Evolutionary conservation across 768 basidiomycete species (phyloP).

Genomic region (Porphyrellus cyaneotinctus): DNA sequence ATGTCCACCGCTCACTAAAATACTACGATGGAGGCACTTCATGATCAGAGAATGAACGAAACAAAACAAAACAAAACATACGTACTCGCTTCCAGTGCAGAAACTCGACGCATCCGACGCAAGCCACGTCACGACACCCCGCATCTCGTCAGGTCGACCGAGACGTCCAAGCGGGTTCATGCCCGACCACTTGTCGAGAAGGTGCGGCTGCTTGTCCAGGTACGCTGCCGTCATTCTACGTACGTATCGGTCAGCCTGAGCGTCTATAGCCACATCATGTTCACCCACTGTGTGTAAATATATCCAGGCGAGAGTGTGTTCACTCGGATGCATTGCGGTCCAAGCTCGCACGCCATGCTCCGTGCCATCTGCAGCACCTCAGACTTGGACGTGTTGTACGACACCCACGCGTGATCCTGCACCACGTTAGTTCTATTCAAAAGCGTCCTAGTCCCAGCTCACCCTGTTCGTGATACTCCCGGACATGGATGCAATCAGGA

Average conservation of each 20-base stretch:
- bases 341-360: conserved; percentile 80
- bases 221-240: conserved; percentile 71
- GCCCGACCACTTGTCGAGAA: conserved; percentile 62
- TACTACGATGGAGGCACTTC: conserved; percentile 15
- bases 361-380: conserved; percentile 78
- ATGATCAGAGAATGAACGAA: not conserved
- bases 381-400: conserved; percentile 75
- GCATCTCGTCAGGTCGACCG: conserved; percentile 66
- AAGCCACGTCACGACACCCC: conserved; percentile 69
- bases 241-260: not conserved
- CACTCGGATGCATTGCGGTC: conserved; percentile 59
- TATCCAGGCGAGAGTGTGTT: conserved; percentile 75
- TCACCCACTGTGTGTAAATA: conserved; percentile 62
- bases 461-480: conserved; percentile 72
- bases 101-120: conserved; percentile 73
- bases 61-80: conserved; percentile 7
- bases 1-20: conserved; percentile 31
- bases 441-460: not conserved
- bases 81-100: conserved; percentile 81
- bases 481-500: conserved; percentile 62
- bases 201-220: conserved; percentile 59
- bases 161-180: conserved; percentile 69
- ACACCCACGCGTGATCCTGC: conserved; percentile 71
- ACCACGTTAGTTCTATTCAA: not conserved
- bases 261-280: conserved; percentile 14